phyloP scores from a whole-genome alignment of 192 early-diverging fungal species.

The Coemansia sp. region DNA sequence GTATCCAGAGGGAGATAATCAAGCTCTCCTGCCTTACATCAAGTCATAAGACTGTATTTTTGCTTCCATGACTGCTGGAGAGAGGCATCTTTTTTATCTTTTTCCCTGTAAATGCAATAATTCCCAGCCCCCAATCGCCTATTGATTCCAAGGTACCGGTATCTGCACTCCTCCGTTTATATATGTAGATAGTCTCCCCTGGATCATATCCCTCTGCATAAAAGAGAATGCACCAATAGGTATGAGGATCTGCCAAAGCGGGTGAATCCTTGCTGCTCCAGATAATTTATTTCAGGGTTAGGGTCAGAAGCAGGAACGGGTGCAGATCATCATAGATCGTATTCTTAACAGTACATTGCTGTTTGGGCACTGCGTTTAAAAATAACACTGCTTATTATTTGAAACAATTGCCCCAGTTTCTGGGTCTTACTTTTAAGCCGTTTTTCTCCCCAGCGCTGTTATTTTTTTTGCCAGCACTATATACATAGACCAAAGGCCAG shows the following conservation, averaged over 20 bases:
- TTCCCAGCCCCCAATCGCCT: background rate
- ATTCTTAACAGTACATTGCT: background rate
- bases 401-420: too few relatives aligned
- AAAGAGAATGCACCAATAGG: constrained; percentile 1
- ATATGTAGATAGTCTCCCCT: background rate
- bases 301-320: background rate
- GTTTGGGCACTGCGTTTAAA: background rate
- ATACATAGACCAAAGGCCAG: too few relatives aligned
- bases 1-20: background rate
- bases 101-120: background rate
- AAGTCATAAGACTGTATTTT: background rate
- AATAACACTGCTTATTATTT: too few relatives aligned
- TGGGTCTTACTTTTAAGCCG: too few relatives aligned
- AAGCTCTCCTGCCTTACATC: background rate
- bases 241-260: constrained; percentile 7
- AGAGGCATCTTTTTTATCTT: background rate
- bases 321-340: background rate
- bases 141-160: constrained; percentile 7
- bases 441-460: too few relatives aligned
- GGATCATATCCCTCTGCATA: constrained; percentile 5
- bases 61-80: background rate
- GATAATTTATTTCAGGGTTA: constrained; percentile 2
- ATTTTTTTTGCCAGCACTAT: too few relatives aligned
- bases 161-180: constrained; percentile 1
- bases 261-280: constrained; percentile 7